Evolutionary conservation across 2,329 filamentous ascomycete species (phyloP), one percentile per base, ranked within the genome.

Genomic region (Emericellopsis cladophorae): DNA sequence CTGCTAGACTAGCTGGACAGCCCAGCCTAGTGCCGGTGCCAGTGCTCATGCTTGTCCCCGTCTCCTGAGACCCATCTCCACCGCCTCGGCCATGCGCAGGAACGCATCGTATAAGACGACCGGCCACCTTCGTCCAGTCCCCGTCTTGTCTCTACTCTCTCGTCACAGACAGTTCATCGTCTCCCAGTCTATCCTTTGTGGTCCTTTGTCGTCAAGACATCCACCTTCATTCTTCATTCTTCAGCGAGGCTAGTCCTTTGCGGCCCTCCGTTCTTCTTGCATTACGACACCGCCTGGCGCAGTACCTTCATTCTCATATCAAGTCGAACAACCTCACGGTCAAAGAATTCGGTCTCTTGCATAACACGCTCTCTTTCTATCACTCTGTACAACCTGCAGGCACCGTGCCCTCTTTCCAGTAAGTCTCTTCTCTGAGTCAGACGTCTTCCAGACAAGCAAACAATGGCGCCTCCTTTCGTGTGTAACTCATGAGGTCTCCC

Each of bases 161-260:
- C 36, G 23, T 35, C 39, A 39, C 42, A 45, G 35, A 40, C 40
- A 43, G 32, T 37, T 23, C 40, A 37, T 22, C 26, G 40, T 37
- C 39, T 42, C 43, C 41, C 43, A 43, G 46, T 49, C 44, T 45
- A 50, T 50, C 45, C 38, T 46, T 47, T 36, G 26, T 34, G 44
- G 44, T 44, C 39, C 29, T 44, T 47, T 45, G 48, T 53, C 54
- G 54, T 59, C 54, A 52, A 55, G 53, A 54, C 52, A 43, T 44
- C 47, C 53, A 53, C 51, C 45, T 45, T 49, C 52, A 49, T 42
- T 51, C 36, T 41, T 43, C 40, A 46, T 46, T 47, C 44, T 47
- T 47, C 49, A 42, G 45, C 52, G 48, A 58, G 55, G 51, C 51
- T 62, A 58, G 59, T 53, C 64, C 62, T 62, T 51, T 46, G 48